Percentiles rank a stretch among this genome's conserved stretches.
Conservation (phyloP, 176 grass and related monocot genomes). For the Puya raimondii region DNA sequence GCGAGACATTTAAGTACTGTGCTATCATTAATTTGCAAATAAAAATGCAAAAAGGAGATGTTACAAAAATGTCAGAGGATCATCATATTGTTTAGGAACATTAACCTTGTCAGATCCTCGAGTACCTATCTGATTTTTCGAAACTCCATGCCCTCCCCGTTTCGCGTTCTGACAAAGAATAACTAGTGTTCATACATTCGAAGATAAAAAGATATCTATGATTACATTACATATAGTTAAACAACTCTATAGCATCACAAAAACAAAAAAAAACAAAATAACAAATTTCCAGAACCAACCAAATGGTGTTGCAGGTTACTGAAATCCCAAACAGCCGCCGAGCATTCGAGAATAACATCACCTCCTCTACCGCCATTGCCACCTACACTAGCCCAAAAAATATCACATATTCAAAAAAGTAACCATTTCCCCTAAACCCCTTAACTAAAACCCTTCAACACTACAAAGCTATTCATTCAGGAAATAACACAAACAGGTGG, state of each 20-base stretch:
- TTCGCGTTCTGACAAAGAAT: slow-evolving; percentile 50
- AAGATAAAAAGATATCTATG: background rate
- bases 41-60: background rate
- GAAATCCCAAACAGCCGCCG: slow-evolving; percentile 67
- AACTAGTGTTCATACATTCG: slow-evolving; percentile 9
- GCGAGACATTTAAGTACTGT: slow-evolving; percentile 12
- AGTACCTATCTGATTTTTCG: slow-evolving; percentile 65
- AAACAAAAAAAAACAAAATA: background rate
- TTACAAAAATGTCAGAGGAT: background rate
- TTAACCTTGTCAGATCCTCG: slow-evolving; percentile 57
- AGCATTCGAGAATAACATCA: slow-evolving; percentile 86
- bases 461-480: slow-evolving; percentile 2
- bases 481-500: slow-evolving; percentile 25
- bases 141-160: slow-evolving; percentile 49
- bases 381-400: slow-evolving; percentile 27
- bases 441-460: background rate
- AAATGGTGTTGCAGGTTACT: slow-evolving; percentile 64
- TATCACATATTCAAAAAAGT: background rate
- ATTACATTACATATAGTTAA: background rate
- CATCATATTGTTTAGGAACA: background rate
- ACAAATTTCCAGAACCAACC: slow-evolving; percentile 27
- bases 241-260: background rate
- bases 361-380: slow-evolving; percentile 81
- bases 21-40: background rate
- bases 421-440: background rate